Evolutionary conservation across 208 protist genomes (phyloP).

Genomic region (Wallacemonas collosoma): DNA sequence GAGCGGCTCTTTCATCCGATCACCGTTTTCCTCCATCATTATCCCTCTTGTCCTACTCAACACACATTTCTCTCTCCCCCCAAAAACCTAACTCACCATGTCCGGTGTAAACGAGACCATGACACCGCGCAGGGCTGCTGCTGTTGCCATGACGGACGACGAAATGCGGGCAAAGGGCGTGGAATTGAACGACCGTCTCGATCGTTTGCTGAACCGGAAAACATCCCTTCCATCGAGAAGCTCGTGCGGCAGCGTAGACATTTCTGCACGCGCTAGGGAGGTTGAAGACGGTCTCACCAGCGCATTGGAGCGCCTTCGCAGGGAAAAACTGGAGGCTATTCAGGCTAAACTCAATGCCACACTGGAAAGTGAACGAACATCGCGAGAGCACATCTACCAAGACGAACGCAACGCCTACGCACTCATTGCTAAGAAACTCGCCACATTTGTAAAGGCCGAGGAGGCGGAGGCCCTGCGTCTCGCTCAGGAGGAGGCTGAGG

Average conservation of each 20-base stretch:
- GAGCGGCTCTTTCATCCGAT: no score
- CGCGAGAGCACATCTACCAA: conserved; percentile 3
- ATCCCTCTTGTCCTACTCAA: background rate
- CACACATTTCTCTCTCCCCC: background rate
- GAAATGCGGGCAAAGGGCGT: conserved; percentile 13
- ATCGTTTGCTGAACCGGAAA: conserved; percentile 14
- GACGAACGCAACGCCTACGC: background rate
- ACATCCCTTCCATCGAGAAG: background rate
- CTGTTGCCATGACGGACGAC: background rate
- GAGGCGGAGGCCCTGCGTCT: conserved; percentile 19
- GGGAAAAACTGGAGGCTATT: conserved; percentile 3
- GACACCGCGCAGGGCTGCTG: background rate
- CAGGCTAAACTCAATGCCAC: conserved; percentile 6
- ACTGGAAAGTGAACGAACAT: background rate
- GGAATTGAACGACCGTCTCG: conserved; percentile 13
- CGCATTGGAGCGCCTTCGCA: background rate
- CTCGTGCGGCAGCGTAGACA: conserved; percentile 13
- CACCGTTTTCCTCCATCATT: background rate
- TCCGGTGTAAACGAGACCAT: background rate
- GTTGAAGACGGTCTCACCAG: conserved; percentile 15
- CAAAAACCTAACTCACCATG: background rate
- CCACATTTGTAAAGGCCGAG: conserved; percentile 11
- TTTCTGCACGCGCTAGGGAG: conserved; percentile 11
- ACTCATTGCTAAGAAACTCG: background rate
- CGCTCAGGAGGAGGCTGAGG: conserved; percentile 21